Evolutionary conservation across 441 rosid genomes (phyloP), one percentile per base, ranked within the genome.

Genomic region (Pelargonium citronellum): DNA sequence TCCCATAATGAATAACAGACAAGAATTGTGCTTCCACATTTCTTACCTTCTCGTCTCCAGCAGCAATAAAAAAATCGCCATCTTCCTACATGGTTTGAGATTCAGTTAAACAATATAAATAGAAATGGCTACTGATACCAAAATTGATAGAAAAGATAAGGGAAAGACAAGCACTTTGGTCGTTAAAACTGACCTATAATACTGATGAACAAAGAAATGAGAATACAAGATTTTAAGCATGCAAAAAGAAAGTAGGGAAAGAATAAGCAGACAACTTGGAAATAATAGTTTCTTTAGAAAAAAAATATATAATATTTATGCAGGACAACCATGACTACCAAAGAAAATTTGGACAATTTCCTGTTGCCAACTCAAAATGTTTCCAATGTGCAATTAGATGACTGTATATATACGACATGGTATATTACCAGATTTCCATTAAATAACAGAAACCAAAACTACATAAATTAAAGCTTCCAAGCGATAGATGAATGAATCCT

Each of bases 1-100:
- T 68, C 15, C 61, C 57, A 63, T 43, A 77, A 69, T 55, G 67
- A 46, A 61, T 12, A 60, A 30, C 44, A 41, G 46, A 62, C 64
- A 60, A 69, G 70, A 58, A 69, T 44, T 69, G 75, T 64, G 67
- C 73, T 66, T 74, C 79, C 67, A 72, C 44, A 67, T 69, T 67
- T 19, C 76, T 58, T 80, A 92, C 96, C 92, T 88, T 87, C 67
- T 92, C 99, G 64, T 91, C 98, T 65, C 83, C 95, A 37, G 79
- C 79, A 78, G 87, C 85, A 68, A 86, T 76, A 82, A 85, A 75
- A 79, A 88, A 95, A 79, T 92, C 99, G 47, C 87, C 89, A 89
- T 95, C 99, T 78, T 89, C 99, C 99, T 92, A 83, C 86, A 89
- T 69, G 67, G 72, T 12, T 75, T 60, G 64, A 74, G 76, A 71